Conservation (phyloP, 306 rosid species). For the Corylus heterophylla region DNA sequence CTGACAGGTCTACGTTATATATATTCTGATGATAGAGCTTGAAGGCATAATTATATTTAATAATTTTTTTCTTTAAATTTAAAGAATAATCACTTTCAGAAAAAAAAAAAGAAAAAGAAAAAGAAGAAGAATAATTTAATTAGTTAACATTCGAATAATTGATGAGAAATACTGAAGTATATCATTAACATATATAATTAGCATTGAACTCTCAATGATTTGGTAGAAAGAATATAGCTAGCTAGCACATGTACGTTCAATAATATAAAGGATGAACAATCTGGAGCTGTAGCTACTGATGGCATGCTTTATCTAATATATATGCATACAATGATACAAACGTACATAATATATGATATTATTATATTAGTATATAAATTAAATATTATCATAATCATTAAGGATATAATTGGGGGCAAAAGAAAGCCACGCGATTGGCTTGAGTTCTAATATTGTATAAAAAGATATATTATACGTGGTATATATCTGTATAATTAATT, state of each 20-base stretch:
- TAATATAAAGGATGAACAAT: neutral
- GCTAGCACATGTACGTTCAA: neutral
- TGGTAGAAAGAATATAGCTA: neutral
- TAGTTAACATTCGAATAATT: neutral
- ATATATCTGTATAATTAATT: neutral
- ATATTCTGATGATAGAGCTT: neutral
- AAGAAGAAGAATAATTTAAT: too few species aligned
- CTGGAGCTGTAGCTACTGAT: neutral
- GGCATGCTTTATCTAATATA: too few species aligned
- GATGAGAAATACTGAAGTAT: neutral
- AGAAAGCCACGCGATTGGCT: too few species aligned
- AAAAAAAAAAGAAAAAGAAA: too few species aligned
- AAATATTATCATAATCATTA: too few species aligned
- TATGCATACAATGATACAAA: too few species aligned
- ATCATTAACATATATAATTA: neutral
- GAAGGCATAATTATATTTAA: neutral
- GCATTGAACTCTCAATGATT: neutral
- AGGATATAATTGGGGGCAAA: too few species aligned
- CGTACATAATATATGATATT: too few species aligned
- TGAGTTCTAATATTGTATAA: too few species aligned
- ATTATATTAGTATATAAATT: too few species aligned
- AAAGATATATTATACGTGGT: too few species aligned
- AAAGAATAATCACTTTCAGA: neutral
- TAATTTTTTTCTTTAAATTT: neutral
- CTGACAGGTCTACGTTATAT: neutral